phyloP scores from a whole-genome alignment of 192 early-diverging fungal genomes.

The Coemansia sp. region DNA sequence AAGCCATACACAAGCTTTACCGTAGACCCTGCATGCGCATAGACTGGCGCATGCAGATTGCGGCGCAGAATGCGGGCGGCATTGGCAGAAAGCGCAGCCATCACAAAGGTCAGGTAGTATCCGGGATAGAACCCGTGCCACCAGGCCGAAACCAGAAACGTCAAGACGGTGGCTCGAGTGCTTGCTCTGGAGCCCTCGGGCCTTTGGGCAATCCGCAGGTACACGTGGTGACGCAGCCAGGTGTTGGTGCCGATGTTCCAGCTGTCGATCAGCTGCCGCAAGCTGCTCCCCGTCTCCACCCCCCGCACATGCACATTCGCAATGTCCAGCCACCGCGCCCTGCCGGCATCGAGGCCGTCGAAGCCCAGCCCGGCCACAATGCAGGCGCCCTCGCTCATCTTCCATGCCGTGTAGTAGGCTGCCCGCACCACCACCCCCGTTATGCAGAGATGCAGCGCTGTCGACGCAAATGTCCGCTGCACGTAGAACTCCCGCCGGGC shows the following conservation, averaged over 20 bases:
- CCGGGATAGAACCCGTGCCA: slow-evolving; percentile 97
- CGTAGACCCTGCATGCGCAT: slow-evolving; percentile 1
- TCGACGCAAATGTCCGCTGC: slow-evolving; percentile 8
- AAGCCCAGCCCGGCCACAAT: slow-evolving; percentile 80
- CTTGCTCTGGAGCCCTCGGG: slow-evolving; percentile 29
- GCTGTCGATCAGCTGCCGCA: slow-evolving; percentile 69
- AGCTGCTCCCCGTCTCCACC: slow-evolving; percentile 75
- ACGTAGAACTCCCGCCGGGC: slow-evolving; percentile 17
- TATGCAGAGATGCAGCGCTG: slow-evolving; percentile 21
- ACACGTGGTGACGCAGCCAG: slow-evolving; percentile 88
- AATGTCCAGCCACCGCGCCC: slow-evolving; percentile 65
- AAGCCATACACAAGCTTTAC: slow-evolving; percentile 66
- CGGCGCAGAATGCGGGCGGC: slow-evolving; percentile 61
- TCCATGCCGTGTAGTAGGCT: slow-evolving; percentile 88
- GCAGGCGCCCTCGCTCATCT: slow-evolving; percentile 82
- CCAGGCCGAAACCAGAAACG: slow-evolving; percentile 80
- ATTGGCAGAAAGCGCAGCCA: slow-evolving; percentile 59
- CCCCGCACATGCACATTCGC: slow-evolving; percentile 72
- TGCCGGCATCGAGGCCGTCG: slow-evolving; percentile 64
- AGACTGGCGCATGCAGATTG: slow-evolving; percentile 34
- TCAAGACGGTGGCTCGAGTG: slow-evolving; percentile 63
- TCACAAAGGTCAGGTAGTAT: slow-evolving; percentile 73
- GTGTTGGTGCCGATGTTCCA: slow-evolving; percentile 91
- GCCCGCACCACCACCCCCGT: slow-evolving; percentile 31
- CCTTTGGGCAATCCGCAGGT: slow-evolving; percentile 59